Evolutionary conservation across 768 basidiomycete genomes (phyloP).

Genomic region (Lactarius evosmus): DNA sequence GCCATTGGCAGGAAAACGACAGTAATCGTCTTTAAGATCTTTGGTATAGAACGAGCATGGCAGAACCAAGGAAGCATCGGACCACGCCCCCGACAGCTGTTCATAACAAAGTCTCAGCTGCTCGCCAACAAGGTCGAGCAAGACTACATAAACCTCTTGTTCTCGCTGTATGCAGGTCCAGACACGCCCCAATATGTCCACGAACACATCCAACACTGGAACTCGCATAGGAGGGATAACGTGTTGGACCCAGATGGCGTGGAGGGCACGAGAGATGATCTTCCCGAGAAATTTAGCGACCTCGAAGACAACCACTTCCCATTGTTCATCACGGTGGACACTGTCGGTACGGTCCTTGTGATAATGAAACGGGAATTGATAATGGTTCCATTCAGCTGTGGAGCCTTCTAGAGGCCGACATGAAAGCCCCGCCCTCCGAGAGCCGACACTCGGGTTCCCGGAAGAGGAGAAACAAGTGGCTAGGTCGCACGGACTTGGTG

Average conservation of each 20-base stretch:
- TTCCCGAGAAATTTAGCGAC: constrained; percentile 53
- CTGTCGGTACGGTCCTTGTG: constrained; percentile 37
- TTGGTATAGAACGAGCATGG: constrained; percentile 60
- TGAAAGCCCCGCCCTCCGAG: constrained; percentile 21
- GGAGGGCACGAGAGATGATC: constrained; percentile 39
- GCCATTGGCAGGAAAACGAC: constrained; percentile 58
- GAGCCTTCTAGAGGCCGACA: constrained; percentile 48
- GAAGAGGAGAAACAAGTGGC: constrained; percentile 5
- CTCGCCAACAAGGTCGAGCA: constrained; percentile 70
- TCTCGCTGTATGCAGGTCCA: constrained; percentile 41
- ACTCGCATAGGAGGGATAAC: constrained; percentile 28
- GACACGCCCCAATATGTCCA: constrained; percentile 41
- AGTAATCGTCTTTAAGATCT: constrained; percentile 73
- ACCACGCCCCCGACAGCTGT: constrained; percentile 60
- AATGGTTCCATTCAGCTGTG: constrained; percentile 40
- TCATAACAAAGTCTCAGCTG: constrained; percentile 68
- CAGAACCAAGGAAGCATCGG: constrained; percentile 37
- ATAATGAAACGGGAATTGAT: not conserved
- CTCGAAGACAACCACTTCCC: constrained; percentile 63
- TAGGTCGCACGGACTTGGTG: constrained; percentile 30
- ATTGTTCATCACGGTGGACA: constrained; percentile 63
- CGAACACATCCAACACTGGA: constrained; percentile 26
- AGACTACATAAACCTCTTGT: constrained; percentile 54
- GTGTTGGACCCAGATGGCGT: constrained; percentile 46
- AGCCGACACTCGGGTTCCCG: constrained; percentile 8